These are phyloP conservation scores for Penstemon eatonii DNA, from an alignment of 257 asterid genomes.

Conservation along the genomic window DNA sequence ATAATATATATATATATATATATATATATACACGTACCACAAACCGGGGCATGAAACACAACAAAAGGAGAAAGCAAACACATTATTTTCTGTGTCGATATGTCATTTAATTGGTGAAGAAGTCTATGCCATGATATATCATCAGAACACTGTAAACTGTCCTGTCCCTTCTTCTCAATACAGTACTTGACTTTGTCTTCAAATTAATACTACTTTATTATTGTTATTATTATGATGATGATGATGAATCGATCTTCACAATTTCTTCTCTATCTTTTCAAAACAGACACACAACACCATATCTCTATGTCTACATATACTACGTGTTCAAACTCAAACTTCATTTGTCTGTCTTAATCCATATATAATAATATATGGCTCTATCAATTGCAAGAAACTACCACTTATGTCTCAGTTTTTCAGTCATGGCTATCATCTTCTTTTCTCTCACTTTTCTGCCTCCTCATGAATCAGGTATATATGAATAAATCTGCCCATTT, in stretches of 20 bases:
- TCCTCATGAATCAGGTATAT: slow-evolving; percentile 49
- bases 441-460: slow-evolving; percentile 37
- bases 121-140: slow-evolving; percentile 1
- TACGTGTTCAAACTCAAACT: background rate
- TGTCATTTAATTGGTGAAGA: slow-evolving; percentile 29
- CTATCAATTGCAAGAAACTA: slow-evolving; percentile 33
- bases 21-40: background rate
- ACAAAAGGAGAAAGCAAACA: slow-evolving; percentile 33
- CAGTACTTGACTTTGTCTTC: slow-evolving; percentile 32
- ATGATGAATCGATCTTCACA: too few species aligned
- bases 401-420: slow-evolving; percentile 39
- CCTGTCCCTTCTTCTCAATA: slow-evolving; percentile 39
- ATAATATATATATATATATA: too few species aligned
- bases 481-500: background rate
- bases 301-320: background rate
- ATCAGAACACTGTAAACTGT: slow-evolving; percentile 29
- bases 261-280: background rate
- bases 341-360: background rate
- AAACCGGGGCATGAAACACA: slow-evolving; percentile 24
- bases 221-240: too few species aligned
- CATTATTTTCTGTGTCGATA: slow-evolving; percentile 36
- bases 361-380: slow-evolving; percentile 16
- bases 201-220: background rate
- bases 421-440: slow-evolving; percentile 38
- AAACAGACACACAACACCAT: background rate